These are phyloP conservation scores for Tolypocladium guangdongense DNA, from an alignment of 2,329 filamentous ascomycete species.

Conservation along the genomic window DNA sequence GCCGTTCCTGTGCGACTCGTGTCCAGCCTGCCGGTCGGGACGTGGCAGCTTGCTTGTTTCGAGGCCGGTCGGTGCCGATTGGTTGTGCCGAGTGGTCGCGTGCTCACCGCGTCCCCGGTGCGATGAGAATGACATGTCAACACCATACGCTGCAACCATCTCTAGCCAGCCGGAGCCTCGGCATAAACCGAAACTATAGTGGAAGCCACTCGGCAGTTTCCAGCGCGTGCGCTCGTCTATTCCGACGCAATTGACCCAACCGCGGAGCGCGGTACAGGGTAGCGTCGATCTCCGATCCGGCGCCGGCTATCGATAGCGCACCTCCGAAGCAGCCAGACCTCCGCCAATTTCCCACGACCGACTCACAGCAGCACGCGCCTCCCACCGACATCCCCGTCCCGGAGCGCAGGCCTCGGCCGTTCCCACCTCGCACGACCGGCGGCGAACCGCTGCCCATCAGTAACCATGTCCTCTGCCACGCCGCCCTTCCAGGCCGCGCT, in stretches of 20 bases:
- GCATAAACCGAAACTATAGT: too few species aligned
- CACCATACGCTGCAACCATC: neutral
- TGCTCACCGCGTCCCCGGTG: neutral
- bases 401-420: neutral
- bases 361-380: neutral
- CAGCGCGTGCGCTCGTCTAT: neutral
- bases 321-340: neutral
- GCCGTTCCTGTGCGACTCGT: neutral
- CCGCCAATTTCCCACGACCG: too few species aligned
- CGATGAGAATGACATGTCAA: too few species aligned
- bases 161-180: too few species aligned
- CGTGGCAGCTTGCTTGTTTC: too few species aligned
- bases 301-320: neutral
- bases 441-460: too few species aligned
- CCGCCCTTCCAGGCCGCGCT: constrained; percentile 49
- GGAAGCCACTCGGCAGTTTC: fast-evolving
- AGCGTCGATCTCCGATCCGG: constrained; percentile 1
- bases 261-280: constrained; percentile 6
- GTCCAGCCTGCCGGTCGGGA: neutral
- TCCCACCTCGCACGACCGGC: neutral
- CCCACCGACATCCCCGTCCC: neutral
- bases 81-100: neutral
- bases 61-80: neutral
- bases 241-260: neutral
- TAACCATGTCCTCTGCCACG: constrained; percentile 7